Evolutionary conservation across 75 land plant genomes (phyloP), one percentile per base, ranked within the genome.

Genomic region (Gnetum montanum): DNA sequence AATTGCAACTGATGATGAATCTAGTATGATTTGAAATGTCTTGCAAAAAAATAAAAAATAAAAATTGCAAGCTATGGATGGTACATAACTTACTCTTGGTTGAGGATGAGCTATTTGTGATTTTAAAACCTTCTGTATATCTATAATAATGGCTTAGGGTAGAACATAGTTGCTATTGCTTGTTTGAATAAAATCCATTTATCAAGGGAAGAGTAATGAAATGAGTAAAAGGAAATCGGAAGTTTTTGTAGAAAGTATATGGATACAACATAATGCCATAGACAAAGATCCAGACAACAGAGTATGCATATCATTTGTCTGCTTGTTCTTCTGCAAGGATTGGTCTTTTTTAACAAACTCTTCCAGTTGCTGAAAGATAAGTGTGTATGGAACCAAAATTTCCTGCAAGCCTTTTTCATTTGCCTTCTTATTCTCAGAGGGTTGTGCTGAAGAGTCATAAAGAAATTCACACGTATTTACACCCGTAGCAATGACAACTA

Each of bases 191-290:
- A 4, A 4, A n/a, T 47, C 44, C 4, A 31, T 29, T 34, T 56
- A 24, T 61, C 63, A 34, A 13, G 29, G 19, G 29, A 8, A 20
- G 4, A 34, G 12, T 4, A 25, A 52, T 52, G 34, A 23, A 8
- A 22, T 12, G 22, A 33, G 11, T 3, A 22, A 33, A 49, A 52
- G 1, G 43, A 33, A 4, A 36, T 6, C 23, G 51, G n/a, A n/a
- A n/a, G n/a, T n/a, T 8, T 13, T 18, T 11, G 8, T 5, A 30
- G 35, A 34, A 49, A n/a, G n/a, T n/a, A n/a, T n/a, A 70, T 49
- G 89, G 97, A 92, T 85, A 93, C 90, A 94, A 63, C 98, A 94
- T 36, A 94, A 77, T n/a, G 98, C 91, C 81, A 85, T 83, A 2
- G 98, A 90, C 6, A 94, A 66, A 0, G 98, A 79, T 15, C 95